Percentiles rank a stretch among this genome's conserved stretches.
These are phyloP conservation scores for Tylopilus subfusipes DNA, from an alignment of 768 basidiomycete species.

Conservation along the genomic window DNA sequence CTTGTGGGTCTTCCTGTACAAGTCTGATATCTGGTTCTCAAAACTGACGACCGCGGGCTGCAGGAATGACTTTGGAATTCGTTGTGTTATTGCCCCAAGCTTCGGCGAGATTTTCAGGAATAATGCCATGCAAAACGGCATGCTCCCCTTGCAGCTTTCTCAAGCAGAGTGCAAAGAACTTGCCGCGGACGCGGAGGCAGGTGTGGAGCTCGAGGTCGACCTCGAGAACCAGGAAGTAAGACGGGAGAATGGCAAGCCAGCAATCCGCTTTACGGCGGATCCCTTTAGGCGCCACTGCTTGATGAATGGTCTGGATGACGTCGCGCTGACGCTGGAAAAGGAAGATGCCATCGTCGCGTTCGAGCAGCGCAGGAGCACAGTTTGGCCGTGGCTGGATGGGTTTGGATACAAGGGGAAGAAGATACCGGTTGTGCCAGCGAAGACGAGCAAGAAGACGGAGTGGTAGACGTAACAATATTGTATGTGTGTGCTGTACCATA, in stretches of 20 bases:
- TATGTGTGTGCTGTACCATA: not conserved
- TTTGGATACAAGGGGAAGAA: constrained; percentile 83
- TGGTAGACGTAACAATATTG: constrained; percentile 44
- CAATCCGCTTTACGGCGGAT: constrained; percentile 80
- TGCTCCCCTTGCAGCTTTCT: constrained; percentile 76
- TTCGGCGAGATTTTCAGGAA: constrained; percentile 90
- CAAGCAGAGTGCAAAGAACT: constrained; percentile 67
- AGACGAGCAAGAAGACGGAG: constrained; percentile 54
- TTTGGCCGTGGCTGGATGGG: constrained; percentile 97
- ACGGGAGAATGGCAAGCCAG: constrained; percentile 65
- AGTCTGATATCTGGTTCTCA: not conserved
- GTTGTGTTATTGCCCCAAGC: constrained; percentile 81
- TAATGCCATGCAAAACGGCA: constrained; percentile 92
- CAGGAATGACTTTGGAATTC: constrained; percentile 87
- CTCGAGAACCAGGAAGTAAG: constrained; percentile 78
- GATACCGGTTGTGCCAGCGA: constrained; percentile 51
- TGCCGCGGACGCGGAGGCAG: constrained; percentile 72
- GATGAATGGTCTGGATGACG: constrained; percentile 95
- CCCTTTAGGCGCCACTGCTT: constrained; percentile 91
- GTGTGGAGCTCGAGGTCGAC: constrained; percentile 77
- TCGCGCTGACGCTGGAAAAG: constrained; percentile 88
- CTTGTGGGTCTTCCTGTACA: constrained; percentile 47
- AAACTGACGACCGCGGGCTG: constrained; percentile 1
- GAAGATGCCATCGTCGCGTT: constrained; percentile 69
- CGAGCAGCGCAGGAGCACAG: constrained; percentile 69